Base-by-base conservation (phyloP, 352 stramenopile genomes). In the Phytophthora colocasiae region DNA sequence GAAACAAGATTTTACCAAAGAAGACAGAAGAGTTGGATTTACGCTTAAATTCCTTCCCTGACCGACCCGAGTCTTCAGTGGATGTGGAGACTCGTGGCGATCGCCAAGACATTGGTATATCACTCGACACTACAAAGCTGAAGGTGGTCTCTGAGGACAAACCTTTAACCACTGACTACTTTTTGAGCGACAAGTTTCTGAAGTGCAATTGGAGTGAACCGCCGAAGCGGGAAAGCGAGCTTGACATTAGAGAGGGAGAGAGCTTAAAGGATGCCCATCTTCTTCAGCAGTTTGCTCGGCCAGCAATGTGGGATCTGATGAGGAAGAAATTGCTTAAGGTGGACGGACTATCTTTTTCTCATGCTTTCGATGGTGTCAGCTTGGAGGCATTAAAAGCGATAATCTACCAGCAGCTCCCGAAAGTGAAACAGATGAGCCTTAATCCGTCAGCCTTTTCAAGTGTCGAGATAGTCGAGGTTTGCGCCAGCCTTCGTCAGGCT, bases 401-500 rank as follows among this genome's bases (percentile, higher is more conserved):
- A 27, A 65, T 87, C 12, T 71, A 65, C 29, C 73, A 91, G 40
- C 71, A 83, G 22, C 80, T 78, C 9, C 47, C 43, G 10, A 67
- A 64, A 5, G 63, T 90, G 17, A 81, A 77, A 39, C 69, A 61
- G 6, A 81, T 90, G 53, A 85, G 69, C 29, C 19, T 67, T 14
- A 88, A 90, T 22, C 71, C 81, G 15, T 83, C 78, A 6, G 73
- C 50, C 9, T 58, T 71, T 10, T 68, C 77, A 43, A 73, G 77
- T 8, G 63, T 78, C 14, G 70, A 78, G n/a, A 83, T 90, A 47
- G 55, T 80, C 19, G 80, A 91, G 29, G 71, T 48, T 8, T 93
- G 85, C 46, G 36, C 55, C 7, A 88, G 70, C 48, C 86, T 91
- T 63, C 83, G 83, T 17, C 77, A 91, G 68, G 71, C 69, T 29